Evolutionary conservation across 139 green algal species (phyloP), one percentile per base, ranked within the genome.

Genomic region (Coccomyxa sp.): DNA sequence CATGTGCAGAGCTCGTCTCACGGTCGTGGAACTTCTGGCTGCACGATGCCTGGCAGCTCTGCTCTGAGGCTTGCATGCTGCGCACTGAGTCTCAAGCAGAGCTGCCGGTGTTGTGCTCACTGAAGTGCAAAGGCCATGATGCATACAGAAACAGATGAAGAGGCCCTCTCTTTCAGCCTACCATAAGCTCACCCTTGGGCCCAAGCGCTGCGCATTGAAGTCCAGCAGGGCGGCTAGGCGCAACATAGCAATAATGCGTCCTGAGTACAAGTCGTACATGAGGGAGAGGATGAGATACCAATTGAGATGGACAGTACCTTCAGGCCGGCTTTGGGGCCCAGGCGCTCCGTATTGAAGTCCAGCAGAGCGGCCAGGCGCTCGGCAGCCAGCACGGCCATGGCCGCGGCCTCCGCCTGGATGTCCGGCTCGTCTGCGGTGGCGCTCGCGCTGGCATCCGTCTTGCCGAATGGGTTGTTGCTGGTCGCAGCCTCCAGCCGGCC

Each of bases 341-440:
- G 31, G 50, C 50, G 50, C 14, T 12, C 44, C 0, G 41, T 29
- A 69, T 83, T 83, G 74, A 44, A 27, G 31, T 55, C 55, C 35
- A 84, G 75, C 69, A 81, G 68, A 6, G 69, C 50, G n/a, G 75
- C 58, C 4, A 84, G 36, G 24, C 80, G 69, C 69, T 84, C 75
- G 16, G 68, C 18, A 31, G 54, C 55, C 35, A 80, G 24, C 37
- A 77, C 27, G 16, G 73, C 80, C 1, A 68, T 64, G 50, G 72
- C 80, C 2, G 73, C 31, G 6, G 54, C 80, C 70, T 84, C 80
- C 18, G 75, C 69, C 36, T 31, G 22, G n/a, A 80, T 74, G 27
- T 77, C 75, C 37, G 54, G 54, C 31, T 82, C 78, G 39, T 82
- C 78, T 12, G 41, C 50, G 5, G 68, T 33, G 68, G 68, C 39